A percentile compares a stretch with the other conserved stretches of the same genome.
Evolutionary conservation across 73 alveolate genomes (phyloP).

Genomic region (Tetrahymena borealis): DNA sequence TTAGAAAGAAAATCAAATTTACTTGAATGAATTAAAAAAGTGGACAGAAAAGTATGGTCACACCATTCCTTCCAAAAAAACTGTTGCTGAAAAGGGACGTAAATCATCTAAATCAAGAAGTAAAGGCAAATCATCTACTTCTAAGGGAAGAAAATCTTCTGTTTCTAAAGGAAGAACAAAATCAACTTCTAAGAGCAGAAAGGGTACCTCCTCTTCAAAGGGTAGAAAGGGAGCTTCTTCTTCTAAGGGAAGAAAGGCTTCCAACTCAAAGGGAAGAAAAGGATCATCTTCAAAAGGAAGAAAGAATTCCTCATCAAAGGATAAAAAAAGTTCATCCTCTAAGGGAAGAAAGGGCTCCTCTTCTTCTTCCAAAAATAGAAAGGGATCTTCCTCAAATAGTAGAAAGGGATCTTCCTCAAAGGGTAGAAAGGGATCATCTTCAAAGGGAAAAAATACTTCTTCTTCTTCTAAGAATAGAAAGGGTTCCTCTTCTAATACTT

Average conservation of each 20-base stretch:
- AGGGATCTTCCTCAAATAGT: not conserved
- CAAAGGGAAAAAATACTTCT: not conserved
- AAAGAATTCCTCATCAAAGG: not conserved
- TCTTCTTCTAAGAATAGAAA: not conserved
- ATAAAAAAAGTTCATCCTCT: not conserved
- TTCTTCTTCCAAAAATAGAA: not conserved
- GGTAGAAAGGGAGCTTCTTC: not conserved
- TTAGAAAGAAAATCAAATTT: not conserved
- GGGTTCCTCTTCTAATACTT: no score
- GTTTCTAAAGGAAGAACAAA: not conserved
- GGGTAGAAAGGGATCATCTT: not conserved
- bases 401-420: not conserved
- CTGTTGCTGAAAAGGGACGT: not conserved
- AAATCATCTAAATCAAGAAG: not conserved
- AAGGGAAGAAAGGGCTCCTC: not conserved
- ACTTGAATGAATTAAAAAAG: not conserved
- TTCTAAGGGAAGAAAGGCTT: not conserved
- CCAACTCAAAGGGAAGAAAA: not conserved
- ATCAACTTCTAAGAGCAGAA: not conserved
- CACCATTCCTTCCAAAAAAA: not conserved
- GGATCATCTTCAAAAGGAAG: not conserved
- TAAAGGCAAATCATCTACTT: no score
- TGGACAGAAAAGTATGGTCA: not conserved
- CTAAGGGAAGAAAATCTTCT: not conserved
- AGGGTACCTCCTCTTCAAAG: not conserved